phyloP scores from a whole-genome alignment of 75 land plant genomes.

The Picea glauca region DNA sequence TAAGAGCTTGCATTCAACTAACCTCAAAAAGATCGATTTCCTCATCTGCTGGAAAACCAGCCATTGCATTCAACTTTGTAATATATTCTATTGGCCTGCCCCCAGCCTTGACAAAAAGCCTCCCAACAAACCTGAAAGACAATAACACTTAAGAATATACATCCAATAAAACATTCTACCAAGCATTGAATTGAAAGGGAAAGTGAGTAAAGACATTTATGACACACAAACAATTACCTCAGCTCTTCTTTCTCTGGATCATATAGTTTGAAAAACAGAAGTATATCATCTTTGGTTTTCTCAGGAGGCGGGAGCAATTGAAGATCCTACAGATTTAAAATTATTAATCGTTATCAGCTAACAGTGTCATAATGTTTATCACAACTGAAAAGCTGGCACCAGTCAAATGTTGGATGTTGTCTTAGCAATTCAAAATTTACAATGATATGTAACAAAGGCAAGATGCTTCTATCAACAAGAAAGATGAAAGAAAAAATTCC shows the following conservation, averaged over 20 bases:
- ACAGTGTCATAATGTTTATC: neutral
- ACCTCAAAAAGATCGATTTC: conserved; percentile 25
- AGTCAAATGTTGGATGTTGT: neutral
- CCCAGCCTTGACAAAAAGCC: conserved; percentile 12
- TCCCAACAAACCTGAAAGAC: conserved; percentile 14
- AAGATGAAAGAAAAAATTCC: neutral
- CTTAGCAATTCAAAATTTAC: neutral
- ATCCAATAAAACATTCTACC: neutral
- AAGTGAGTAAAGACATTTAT: neutral
- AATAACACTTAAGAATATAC: neutral
- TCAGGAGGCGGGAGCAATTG: conserved; percentile 57
- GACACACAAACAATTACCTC: conserved; percentile 32
- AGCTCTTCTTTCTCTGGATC: conserved; percentile 91
- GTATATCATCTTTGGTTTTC: conserved; percentile 84
- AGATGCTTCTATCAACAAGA: neutral
- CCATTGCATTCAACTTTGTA: conserved; percentile 18
- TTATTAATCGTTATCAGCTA: neutral
- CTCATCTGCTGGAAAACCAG: conserved; percentile 13
- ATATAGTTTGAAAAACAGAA: conserved; percentile 90
- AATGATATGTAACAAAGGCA: neutral
- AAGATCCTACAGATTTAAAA: conserved; percentile 42
- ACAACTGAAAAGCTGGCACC: neutral
- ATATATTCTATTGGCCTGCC: conserved; percentile 14
- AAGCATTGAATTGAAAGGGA: neutral
- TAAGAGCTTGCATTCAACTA: neutral